Base-by-base conservation (phyloP, 306 rosid genomes). In the Vicia faba region DNA sequence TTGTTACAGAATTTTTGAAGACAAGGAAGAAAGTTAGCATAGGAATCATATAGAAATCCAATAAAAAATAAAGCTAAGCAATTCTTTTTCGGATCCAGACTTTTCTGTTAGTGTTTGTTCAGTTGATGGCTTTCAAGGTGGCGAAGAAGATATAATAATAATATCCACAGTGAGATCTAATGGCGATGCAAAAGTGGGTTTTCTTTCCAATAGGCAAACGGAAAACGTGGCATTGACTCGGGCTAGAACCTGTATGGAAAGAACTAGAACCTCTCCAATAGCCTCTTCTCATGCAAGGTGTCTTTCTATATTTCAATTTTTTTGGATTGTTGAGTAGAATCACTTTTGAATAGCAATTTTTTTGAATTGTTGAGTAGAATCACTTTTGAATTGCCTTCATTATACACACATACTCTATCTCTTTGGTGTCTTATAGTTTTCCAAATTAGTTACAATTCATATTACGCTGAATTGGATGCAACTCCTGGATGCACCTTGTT, bases 51-150 rank as follows among this genome's bases (percentile, higher is more conserved):
- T 85, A 90, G 95, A 79, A 61, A 81, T 88, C 78, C 70, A 82
- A 48, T 64, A 85, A 55, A 78, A 61, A 16, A 19, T 88, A 14
- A 65, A 67, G 79, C 33, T 26, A 36, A 78, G 59, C 57, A 40
- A 7, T 26, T 28, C 38, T 11, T 33, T 26, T 61, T 67, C 46
- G 11, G 54, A 70, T 29, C 7, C 67, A 3, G 44, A 55, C n/a
- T 88, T 85, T 78, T 75, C 70, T 46, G 73, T 83, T 39, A 83
- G 77, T 51, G 85, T 85, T 44, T 85, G 84, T 14, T 75, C 88
- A 20, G 74, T 88, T 28, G 95, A 85, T 77, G 91, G 88, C 3
- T 85, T 88, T 83, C 95, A 88, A 88, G 95, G 91, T 7, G 85
- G 88, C 9, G 91, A 88, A 41, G 80, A 88, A 58, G 95, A 88